Base-by-base conservation (phyloP, 2,329 filamentous ascomycete species). In the Trichoderma polysporum region DNA sequence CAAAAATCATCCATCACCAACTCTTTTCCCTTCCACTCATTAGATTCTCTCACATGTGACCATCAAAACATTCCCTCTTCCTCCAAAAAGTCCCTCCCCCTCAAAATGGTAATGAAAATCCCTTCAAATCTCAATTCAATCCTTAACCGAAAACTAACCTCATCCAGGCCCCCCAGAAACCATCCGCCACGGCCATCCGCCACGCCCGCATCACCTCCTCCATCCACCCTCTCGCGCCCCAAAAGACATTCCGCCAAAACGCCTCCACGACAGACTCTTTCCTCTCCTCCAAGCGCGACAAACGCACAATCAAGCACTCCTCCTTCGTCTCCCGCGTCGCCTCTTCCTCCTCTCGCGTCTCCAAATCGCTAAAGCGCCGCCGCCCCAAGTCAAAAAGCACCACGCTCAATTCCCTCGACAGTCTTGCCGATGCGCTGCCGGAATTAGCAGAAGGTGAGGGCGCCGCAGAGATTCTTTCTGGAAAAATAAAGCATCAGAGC, bases 371-470 rank as follows among this genome's bases (percentile, higher is more conserved):
- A 8, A 67, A 67, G 52, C 53, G 22, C 31, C 60, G 66, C 60
- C 53, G 66, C 3, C 61, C 53, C 49, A 81, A 68, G n/a, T n/a
- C 77, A 76, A 74, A 83, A 91, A 70, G 80, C 89, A 94, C 93
- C 78, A 95, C 96, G 78, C 87, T 97, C 50, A 86, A 90, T 1
- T 91, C 88, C 37, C 84, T 97, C 39, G 88, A 91, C 68, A 88
- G 88, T 1, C 84, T 98, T 9, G 92, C 89, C 35, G 91, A 94
- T 77, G 94, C 93, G 1, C 83, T 98, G 3, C 93, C 93, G 0
- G 88, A 89, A 2, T 78, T 88, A 3, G 72, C 71, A 0, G 79
- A 80, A 3, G 82, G 83, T 3, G 82, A 82, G 19, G 81, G 79
- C 4, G 82, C 83, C 25, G 80, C 78, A 52, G 79, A 80, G 17